Evolutionary conservation across 192 early-diverging fungal species (phyloP).

Genomic region (Jimgerdemannia lactiflua): DNA sequence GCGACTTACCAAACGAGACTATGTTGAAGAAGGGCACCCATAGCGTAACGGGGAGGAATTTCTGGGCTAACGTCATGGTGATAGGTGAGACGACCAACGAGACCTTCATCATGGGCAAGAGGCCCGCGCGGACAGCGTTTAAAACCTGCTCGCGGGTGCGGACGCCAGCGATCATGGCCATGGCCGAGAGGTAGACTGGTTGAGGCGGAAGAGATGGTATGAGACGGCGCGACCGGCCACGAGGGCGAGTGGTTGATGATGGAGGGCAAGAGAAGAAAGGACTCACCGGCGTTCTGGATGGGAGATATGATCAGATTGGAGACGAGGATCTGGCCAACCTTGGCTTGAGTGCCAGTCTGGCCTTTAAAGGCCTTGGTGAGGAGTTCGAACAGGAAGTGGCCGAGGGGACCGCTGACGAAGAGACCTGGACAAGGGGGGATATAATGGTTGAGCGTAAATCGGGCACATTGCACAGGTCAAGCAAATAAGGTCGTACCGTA

Average conservation of each 20-base stretch:
- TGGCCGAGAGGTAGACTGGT: conserved; percentile 77
- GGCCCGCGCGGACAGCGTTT: conserved; percentile 51
- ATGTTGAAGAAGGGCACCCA: conserved; percentile 95
- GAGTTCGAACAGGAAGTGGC: conserved; percentile 74
- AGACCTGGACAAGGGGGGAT: conserved; percentile 45
- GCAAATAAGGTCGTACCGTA: conserved; percentile 49
- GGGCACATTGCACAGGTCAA: background rate
- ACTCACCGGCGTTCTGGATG: conserved; percentile 78
- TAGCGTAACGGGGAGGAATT: conserved; percentile 67
- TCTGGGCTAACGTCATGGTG: conserved; percentile 75
- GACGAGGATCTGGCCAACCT: conserved; percentile 70
- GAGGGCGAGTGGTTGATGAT: background rate
- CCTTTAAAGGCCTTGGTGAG: conserved; percentile 73
- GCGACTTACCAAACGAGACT: conserved; percentile 61
- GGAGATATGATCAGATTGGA: conserved; percentile 81
- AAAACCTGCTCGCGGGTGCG: conserved; percentile 48
- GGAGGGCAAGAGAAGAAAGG: background rate
- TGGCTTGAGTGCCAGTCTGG: conserved; percentile 59
- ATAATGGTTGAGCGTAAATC: background rate
- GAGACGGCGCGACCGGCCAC: background rate
- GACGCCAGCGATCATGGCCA: conserved; percentile 79
- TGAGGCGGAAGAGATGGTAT: background rate
- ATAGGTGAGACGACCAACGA: conserved; percentile 81
- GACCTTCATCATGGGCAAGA: conserved; percentile 77
- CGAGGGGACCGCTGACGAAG: conserved; percentile 78